phyloP scores from a whole-genome alignment of 2,329 filamentous ascomycete species.

The Calycina marina region DNA sequence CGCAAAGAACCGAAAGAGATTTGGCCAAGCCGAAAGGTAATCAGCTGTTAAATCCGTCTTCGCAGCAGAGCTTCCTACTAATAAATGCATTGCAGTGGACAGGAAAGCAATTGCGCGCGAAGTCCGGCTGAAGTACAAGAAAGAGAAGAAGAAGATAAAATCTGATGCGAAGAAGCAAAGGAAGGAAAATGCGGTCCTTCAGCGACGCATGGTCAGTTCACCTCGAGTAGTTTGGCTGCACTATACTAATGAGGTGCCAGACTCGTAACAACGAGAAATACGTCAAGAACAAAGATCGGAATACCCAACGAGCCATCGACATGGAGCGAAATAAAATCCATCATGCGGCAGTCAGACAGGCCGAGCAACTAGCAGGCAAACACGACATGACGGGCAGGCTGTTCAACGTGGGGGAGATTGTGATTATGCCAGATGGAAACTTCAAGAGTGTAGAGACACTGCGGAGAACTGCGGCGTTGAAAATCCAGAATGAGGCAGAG shows the following conservation, averaged over 20 bases:
- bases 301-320: conserved; percentile 20
- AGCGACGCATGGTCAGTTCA: conserved; percentile 11
- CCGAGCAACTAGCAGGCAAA: conserved; percentile 18
- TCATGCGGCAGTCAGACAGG: conserved; percentile 19
- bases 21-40: too few relatives aligned
- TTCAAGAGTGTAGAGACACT: conserved; percentile 16
- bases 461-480: conserved; percentile 5
- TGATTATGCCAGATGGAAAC: conserved; percentile 17
- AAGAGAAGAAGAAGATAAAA: conserved; percentile 18
- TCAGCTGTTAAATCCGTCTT: too few relatives aligned
- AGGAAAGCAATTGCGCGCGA: conserved; percentile 12
- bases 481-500: conserved; percentile 8
- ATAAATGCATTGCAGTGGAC: conserved; percentile 13
- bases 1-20: too few relatives aligned
- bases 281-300: conserved; percentile 23
- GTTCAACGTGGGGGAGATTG: conserved; percentile 22
- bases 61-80: too few relatives aligned
- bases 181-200: conserved; percentile 15
- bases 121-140: conserved; percentile 11
- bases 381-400: conserved; percentile 21
- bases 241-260: conserved; percentile 7
- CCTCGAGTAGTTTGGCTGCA: neutral
- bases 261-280: conserved; percentile 23
- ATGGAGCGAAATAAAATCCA: conserved; percentile 20
- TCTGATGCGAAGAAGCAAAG: conserved; percentile 15